These are phyloP conservation scores for Agaricus subrufescens DNA, from an alignment of 768 basidiomycete genomes.

Conservation along the genomic window DNA sequence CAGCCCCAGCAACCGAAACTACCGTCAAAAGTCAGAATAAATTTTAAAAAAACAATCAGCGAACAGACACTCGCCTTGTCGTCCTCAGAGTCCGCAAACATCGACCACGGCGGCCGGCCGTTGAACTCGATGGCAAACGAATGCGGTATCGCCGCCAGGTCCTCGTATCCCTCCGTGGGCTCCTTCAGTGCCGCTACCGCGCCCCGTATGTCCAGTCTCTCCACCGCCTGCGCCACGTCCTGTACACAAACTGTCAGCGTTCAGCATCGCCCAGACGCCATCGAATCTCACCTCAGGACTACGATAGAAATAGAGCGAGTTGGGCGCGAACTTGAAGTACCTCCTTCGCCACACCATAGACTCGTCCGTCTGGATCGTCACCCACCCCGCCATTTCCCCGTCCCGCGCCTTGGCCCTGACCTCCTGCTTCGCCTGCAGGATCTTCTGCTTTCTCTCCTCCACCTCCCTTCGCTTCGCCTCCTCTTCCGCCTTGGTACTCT, in stretches of 20 bases:
- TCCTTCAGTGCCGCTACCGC: slow-evolving; percentile 46
- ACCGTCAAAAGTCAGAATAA: background rate
- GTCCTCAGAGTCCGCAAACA: slow-evolving; percentile 59
- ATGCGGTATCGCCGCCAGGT: slow-evolving; percentile 58
- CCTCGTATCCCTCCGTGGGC: slow-evolving; percentile 66
- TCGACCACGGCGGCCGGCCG: slow-evolving; percentile 45
- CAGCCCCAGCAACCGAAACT: slow-evolving; percentile 46
- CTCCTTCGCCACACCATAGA: slow-evolving; percentile 58
- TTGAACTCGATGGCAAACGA: slow-evolving; percentile 65
- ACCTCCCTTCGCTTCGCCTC: slow-evolving; percentile 41
- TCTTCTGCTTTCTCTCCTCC: slow-evolving; percentile 39
- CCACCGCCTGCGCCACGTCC: slow-evolving; percentile 35
- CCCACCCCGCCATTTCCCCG: slow-evolving; percentile 47
- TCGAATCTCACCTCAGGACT: slow-evolving; percentile 40
- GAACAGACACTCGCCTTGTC: slow-evolving; percentile 43
- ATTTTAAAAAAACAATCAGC: background rate
- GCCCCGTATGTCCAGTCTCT: slow-evolving; percentile 43
- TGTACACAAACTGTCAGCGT: slow-evolving; percentile 15
- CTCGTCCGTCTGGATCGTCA: slow-evolving; percentile 53
- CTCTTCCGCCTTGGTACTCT: slow-evolving; percentile 49
- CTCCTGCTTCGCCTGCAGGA: slow-evolving; percentile 41
- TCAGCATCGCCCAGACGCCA: background rate
- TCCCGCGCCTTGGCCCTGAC: slow-evolving; percentile 31
- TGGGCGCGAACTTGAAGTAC: slow-evolving; percentile 53
- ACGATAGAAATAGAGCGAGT: slow-evolving; percentile 43